Conservation (phyloP, 441 rosid genomes). For the Croton setiger region DNA sequence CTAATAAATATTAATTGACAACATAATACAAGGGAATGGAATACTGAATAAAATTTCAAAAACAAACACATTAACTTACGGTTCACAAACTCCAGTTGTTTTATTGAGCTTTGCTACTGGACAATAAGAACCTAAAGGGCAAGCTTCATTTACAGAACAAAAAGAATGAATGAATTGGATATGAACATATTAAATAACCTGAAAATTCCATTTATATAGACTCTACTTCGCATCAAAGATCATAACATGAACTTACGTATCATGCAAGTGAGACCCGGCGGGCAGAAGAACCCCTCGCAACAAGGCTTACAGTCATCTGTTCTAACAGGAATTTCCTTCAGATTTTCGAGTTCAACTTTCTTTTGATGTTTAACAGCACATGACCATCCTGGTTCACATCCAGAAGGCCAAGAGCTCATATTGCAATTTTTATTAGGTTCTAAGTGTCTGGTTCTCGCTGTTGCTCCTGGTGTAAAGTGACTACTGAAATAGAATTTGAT, state of each 20-base stretch:
- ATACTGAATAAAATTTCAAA: slow-evolving; percentile 8
- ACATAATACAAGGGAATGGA: slow-evolving; percentile 6
- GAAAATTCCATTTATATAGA: not conserved
- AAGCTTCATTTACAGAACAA: slow-evolving; percentile 44
- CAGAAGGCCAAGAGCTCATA: slow-evolving; percentile 69
- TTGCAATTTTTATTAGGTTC: slow-evolving; percentile 75
- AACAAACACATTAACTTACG: slow-evolving; percentile 44
- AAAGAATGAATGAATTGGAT: slow-evolving; percentile 8
- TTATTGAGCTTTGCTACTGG: slow-evolving; percentile 54
- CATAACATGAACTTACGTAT: slow-evolving; percentile 54
- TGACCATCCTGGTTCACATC: slow-evolving; percentile 99
- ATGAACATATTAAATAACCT: not conserved
- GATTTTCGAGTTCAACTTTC: slow-evolving; percentile 45
- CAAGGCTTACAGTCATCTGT: slow-evolving; percentile 65
- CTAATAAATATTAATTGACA: slow-evolving; percentile 17
- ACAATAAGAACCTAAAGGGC: slow-evolving; percentile 70
- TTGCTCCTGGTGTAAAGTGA: slow-evolving; percentile 33
- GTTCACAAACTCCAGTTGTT: slow-evolving; percentile 56
- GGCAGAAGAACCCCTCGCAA: slow-evolving; percentile 93
- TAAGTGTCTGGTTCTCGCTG: slow-evolving; percentile 28
- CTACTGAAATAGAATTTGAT: slow-evolving; percentile 57
- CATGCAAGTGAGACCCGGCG: slow-evolving; percentile 96
- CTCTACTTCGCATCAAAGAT: not conserved
- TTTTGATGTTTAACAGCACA: slow-evolving; percentile 46
- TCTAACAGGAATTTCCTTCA: slow-evolving; percentile 51